Base-by-base conservation (phyloP, 768 basidiomycete genomes). In the Rhizopogon roseolus region DNA sequence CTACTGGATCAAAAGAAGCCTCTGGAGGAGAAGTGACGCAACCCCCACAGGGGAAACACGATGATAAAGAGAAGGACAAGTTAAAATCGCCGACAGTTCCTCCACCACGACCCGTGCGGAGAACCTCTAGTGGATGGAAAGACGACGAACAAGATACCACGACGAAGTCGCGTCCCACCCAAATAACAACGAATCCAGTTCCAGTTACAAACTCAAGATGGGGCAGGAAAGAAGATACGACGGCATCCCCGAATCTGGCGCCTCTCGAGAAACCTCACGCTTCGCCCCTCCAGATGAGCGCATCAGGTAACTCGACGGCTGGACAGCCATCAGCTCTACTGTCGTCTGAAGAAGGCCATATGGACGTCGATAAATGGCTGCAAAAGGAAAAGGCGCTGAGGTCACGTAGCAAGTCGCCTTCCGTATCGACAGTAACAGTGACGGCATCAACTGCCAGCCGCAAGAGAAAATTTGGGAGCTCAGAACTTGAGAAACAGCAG, bases 391-490 rank as follows among this genome's bases (percentile, higher is more conserved):
- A 36, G 34, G 3, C 22, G 14, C 16, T 22, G 45, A 48, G 22
- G 2, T 5, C 8, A 36, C 14, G 34, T 48, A 19, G 19, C 19
- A 4, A 19, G 9, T 48, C 46, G 8, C 34, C 46, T 48, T 36
- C 34, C 14, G 1, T 25, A 36, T 37, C 34, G 46, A 48, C 14
- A 16, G 14, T 16, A 19, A 36, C 63, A 22, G 57, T 22, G 34
- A 36, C 63, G 25, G 57, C 54, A 22, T 57, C 65, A 36, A 19
- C 55, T n/a, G 28, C 41, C 36, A 59, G 56, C 29, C 52, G 36
- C 38, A 68, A 68, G 52, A 68, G 67, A 37, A 68, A 69, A 57
- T 59, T 50, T 5, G 67, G 57, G 16, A 14, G 1, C 25, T 41
- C 13, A 37, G 54, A 44, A 5, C 40, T 49, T 29, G 68, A 67